Conservation (phyloP, 2,329 filamentous ascomycete species). For the Penicillium decumbens region DNA sequence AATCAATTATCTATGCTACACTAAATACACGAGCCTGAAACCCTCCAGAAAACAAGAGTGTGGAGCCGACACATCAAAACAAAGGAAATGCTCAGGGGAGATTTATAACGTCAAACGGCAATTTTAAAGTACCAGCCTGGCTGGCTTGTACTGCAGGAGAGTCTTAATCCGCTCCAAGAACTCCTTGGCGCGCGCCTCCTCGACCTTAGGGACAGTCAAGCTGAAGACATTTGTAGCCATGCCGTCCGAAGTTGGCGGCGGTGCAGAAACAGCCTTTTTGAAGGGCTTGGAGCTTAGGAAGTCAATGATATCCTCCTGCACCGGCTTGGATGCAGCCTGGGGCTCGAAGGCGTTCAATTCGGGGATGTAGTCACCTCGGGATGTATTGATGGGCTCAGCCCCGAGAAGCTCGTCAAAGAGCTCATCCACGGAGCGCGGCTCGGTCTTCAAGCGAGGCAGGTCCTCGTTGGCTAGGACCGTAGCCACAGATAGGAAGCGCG, state of each 20-base stretch:
- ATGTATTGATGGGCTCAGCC: constrained; percentile 39
- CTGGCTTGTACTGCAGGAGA: constrained; percentile 75
- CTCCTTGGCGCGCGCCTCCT: constrained; percentile 73
- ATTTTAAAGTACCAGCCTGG: constrained; percentile 58
- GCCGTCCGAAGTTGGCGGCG: constrained; percentile 33
- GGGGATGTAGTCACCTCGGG: constrained; percentile 64
- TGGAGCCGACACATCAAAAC: constrained; percentile 18
- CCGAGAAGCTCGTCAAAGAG: constrained; percentile 88
- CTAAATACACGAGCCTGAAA: constrained; percentile 21
- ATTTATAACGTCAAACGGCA: constrained; percentile 11
- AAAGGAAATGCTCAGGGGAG: constrained; percentile 10
- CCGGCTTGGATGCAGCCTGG: constrained; percentile 29
- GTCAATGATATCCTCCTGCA: constrained; percentile 76
- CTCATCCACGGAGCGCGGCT: constrained; percentile 68
- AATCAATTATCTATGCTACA: constrained; percentile 29
- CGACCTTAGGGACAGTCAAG: constrained; percentile 69
- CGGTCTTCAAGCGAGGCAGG: constrained; percentile 63
- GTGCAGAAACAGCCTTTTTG: constrained; percentile 27
- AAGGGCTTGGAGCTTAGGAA: constrained; percentile 57
- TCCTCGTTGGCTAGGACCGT: constrained; percentile 82
- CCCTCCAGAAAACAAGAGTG: constrained; percentile 5
- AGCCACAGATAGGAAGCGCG: constrained; percentile 80
- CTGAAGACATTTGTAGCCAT: constrained; percentile 71
- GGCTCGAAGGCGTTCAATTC: constrained; percentile 57
- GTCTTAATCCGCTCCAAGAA: constrained; percentile 85